Evolutionary conservation across 306 rosid species (phyloP).

Genomic region (Abrus precatorius): DNA sequence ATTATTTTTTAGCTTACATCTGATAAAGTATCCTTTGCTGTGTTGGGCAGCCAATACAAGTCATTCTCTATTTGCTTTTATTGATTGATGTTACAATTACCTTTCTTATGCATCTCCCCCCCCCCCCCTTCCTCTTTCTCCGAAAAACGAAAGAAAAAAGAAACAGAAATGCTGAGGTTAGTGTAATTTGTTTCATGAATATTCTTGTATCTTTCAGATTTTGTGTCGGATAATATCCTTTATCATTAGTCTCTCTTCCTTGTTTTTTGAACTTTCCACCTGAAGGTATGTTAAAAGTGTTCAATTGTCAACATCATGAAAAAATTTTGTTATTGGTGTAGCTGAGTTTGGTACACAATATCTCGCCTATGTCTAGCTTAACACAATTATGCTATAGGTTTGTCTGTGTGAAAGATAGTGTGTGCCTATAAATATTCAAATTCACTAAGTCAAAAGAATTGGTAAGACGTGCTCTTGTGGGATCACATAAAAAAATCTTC

Average conservation of each 20-base stretch:
- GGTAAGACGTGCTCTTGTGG: no score
- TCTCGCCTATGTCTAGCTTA: not conserved
- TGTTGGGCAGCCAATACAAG: conserved; percentile 44
- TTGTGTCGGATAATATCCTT: conserved; percentile 27
- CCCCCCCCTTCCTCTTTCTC: not conserved
- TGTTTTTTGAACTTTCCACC: conserved; percentile 26
- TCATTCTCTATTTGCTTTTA: conserved; percentile 36
- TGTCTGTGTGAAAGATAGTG: no score
- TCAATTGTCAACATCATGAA: not conserved
- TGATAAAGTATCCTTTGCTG: conserved; percentile 44
- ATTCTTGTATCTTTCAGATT: conserved; percentile 47
- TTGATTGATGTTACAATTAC: conserved; percentile 12
- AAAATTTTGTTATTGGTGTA: not conserved
- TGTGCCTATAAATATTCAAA: no score
- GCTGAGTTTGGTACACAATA: not conserved
- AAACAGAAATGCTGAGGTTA: conserved; percentile 22
- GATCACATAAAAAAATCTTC: not conserved
- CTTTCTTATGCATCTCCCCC: conserved; percentile 36
- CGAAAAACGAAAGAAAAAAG: not conserved
- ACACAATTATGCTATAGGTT: not conserved
- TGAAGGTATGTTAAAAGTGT: not conserved
- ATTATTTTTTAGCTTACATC: conserved; percentile 47
- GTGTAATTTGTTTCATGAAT: conserved; percentile 37
- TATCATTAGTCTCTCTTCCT: conserved; percentile 9
- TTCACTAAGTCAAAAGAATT: no score